These are phyloP conservation scores for Triglochin maritima DNA, from an alignment of 106 monocot genomes.

Conservation along the genomic window DNA sequence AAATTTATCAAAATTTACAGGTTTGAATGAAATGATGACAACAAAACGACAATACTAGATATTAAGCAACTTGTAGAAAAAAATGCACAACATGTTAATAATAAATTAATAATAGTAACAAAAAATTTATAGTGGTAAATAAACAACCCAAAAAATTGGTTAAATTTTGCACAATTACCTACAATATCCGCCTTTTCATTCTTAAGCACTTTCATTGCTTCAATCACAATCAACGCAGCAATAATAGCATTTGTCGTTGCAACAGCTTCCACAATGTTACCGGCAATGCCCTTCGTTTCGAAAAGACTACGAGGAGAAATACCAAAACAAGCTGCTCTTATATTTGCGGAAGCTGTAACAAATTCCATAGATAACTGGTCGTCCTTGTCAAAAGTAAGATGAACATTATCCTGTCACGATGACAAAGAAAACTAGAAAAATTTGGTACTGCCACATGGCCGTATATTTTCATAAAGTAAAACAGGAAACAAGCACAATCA, in stretches of 20 bases:
- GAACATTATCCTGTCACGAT: constrained; percentile 59
- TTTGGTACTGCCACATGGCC: too few relatives aligned
- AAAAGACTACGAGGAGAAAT: constrained; percentile 81
- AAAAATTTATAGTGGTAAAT: too few relatives aligned
- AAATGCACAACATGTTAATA: too few relatives aligned
- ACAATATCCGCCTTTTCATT: constrained; percentile 31
- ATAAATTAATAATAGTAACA: too few relatives aligned
- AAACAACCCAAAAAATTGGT: too few relatives aligned
- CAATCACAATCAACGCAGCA: constrained; percentile 81
- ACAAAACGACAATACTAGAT: too few relatives aligned
- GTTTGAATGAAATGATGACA: too few relatives aligned
- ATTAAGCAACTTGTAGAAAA: too few relatives aligned
- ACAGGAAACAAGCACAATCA: not conserved
- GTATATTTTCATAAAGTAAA: too few relatives aligned
- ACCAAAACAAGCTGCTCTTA: constrained; percentile 79
- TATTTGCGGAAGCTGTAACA: constrained; percentile 88
- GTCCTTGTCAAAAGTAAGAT: constrained; percentile 90
- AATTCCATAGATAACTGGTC: constrained; percentile 81
- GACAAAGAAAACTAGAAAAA: too few relatives aligned
- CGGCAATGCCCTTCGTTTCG: constrained; percentile 93
- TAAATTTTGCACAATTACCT: constrained; percentile 27
- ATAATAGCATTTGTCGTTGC: constrained; percentile 93
- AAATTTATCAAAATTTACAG: too few relatives aligned
- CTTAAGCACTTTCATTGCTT: constrained; percentile 79
- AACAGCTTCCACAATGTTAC: constrained; percentile 90